Conservation (phyloP, 2,329 filamentous ascomycete genomes). For the Lanzia echinophila region DNA sequence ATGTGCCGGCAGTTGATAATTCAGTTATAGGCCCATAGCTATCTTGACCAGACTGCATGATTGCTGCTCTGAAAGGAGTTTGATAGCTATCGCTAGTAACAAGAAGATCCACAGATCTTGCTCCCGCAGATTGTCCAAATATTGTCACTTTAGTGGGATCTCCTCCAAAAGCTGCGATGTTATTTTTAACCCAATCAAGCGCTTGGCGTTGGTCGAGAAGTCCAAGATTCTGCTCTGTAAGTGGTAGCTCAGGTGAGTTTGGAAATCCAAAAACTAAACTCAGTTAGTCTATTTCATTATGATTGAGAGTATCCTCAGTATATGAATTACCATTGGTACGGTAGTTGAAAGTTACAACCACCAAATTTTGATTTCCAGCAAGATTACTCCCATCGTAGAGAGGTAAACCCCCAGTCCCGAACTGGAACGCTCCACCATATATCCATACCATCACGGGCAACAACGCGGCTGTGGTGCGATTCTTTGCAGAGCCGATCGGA, state of each 20-base stretch:
- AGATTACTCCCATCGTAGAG: constrained; percentile 16
- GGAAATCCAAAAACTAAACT: constrained; percentile 5
- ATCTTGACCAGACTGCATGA: constrained; percentile 63
- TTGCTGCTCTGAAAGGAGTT: constrained; percentile 65
- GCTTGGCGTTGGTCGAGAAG: constrained; percentile 66
- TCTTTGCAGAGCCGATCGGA: constrained; percentile 31
- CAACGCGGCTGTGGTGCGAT: neutral
- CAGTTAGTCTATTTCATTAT: neutral
- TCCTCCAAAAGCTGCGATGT: constrained; percentile 71
- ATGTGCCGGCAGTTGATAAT: neutral
- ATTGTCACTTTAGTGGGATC: constrained; percentile 37
- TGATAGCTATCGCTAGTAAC: constrained; percentile 65
- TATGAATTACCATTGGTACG: neutral
- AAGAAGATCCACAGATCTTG: constrained; percentile 74
- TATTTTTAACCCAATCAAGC: constrained; percentile 69
- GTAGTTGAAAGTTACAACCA: constrained; percentile 19
- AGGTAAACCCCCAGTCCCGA: constrained; percentile 7
- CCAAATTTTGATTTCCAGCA: constrained; percentile 13
- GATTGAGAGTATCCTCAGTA: neutral
- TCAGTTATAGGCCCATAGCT: neutral
- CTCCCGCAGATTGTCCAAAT: constrained; percentile 48
- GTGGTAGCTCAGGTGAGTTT: constrained; percentile 1
- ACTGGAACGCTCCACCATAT: constrained; percentile 46
- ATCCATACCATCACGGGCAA: constrained; percentile 64
- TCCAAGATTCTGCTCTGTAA: constrained; percentile 49